Evolutionary conservation across 2,329 filamentous ascomycete genomes (phyloP).

Genomic region (Leptodontidium sp.): DNA sequence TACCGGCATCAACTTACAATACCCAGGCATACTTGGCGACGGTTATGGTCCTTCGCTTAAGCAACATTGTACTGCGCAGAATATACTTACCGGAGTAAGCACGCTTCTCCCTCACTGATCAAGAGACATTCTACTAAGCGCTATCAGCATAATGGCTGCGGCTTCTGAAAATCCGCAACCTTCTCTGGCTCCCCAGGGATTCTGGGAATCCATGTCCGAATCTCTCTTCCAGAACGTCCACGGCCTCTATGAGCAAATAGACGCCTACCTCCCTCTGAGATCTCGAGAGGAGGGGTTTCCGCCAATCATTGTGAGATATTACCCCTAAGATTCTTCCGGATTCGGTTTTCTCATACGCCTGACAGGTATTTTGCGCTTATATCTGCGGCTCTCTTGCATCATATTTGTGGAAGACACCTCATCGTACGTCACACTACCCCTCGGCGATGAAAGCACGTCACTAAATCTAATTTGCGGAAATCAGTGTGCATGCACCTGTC

Average conservation of each 20-base stretch:
- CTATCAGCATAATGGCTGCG: slow-evolving; percentile 38
- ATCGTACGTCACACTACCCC: slow-evolving; percentile 7
- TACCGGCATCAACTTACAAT: background rate
- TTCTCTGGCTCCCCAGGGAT: slow-evolving; percentile 36
- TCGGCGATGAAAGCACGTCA: background rate
- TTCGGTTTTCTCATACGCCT: background rate
- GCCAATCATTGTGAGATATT: slow-evolving; percentile 45
- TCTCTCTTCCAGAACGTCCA: slow-evolving; percentile 50
- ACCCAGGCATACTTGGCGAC: slow-evolving; percentile 46
- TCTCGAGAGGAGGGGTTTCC: slow-evolving; percentile 43
- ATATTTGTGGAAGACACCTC: slow-evolving; percentile 46
- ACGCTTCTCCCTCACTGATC: background rate
- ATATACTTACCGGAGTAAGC: slow-evolving; percentile 26
- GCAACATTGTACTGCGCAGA: slow-evolving; percentile 50
- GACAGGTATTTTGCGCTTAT: slow-evolving; percentile 49
- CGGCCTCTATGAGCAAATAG: slow-evolving; percentile 49
- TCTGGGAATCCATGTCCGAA: slow-evolving; percentile 44
- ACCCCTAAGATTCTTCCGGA: background rate
- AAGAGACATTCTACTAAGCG: slow-evolving; percentile 30
- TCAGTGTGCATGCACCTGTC: slow-evolving; percentile 31
- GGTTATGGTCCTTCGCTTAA: slow-evolving; percentile 49
- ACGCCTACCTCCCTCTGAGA: slow-evolving; percentile 45
- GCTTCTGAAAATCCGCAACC: slow-evolving; percentile 21
- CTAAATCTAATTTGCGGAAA: background rate
- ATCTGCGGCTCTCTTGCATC: slow-evolving; percentile 51